Evolutionary conservation across 768 basidiomycete species (phyloP), one percentile per base, ranked within the genome.

Genomic region (Rhizopogon vulgaris): DNA sequence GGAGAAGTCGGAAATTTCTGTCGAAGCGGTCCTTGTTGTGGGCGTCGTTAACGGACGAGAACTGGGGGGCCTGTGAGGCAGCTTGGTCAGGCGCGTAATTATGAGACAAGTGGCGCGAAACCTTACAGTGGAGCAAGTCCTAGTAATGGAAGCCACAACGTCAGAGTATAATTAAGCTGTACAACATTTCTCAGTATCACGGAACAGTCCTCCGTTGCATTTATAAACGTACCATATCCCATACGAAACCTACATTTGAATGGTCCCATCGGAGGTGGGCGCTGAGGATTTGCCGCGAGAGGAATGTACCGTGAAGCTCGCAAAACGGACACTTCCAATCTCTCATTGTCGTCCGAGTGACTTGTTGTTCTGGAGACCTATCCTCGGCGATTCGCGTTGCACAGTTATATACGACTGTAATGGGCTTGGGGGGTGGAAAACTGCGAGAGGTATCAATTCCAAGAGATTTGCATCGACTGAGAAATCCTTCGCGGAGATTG

Each of bases 251-350:
- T 30, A 78, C 67, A n/a, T 67, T 69, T 1, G 59, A 22, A 52
- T 85, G 83, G 58, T 80, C 78, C 66, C 72, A 72, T 7, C 60
- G 51, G 22, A 85, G 54, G 58, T 85, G 83, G n/a, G 59, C 70
- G 25, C 59, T 60, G 1, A 85, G 63, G 70, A 77, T 72, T 25
- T 60, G 69, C 11, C 62, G 66, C 22, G 74, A 77, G 7, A 56
- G 43, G 41, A 85, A 79, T 0, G 52, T 53, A 22, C 65, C 68
- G 43, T 79, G 71, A 9, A 79, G 49, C 34, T 71, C 68, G 57
- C 83, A 85, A n/a, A 84, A 56, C 0, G 83, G 82, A 56, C 83
- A 85, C 38, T 63, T 38, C 72, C 77, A 80, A 2, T 64, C 56
- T 17, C 53, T 55, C 61, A 74, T 65, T 9, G 51, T 58, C 12